Percentiles rank a stretch among this genome's conserved stretches.
phyloP scores from a whole-genome alignment of 2,329 filamentous ascomycete genomes.

The Laburnicola sp. region DNA sequence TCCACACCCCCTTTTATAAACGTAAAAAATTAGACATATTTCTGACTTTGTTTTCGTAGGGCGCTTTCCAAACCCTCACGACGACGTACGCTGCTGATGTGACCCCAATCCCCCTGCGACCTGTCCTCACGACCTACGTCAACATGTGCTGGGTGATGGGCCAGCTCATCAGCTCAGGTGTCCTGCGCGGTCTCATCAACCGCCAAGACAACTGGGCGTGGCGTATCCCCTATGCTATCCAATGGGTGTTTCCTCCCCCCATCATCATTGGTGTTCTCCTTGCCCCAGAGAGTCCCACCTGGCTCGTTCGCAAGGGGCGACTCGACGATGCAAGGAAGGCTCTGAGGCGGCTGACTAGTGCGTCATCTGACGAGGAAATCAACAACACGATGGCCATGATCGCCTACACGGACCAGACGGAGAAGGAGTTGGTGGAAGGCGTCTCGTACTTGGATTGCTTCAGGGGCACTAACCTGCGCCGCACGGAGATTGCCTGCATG shows the following conservation, averaged over 20 bases:
- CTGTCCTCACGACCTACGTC: slow-evolving; percentile 63
- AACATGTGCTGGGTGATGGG: slow-evolving; percentile 78
- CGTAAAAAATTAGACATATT: too few relatives aligned
- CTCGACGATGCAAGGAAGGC: slow-evolving; percentile 67
- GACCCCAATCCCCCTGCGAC: slow-evolving; percentile 70
- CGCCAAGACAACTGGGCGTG: slow-evolving; percentile 69
- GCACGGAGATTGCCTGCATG: slow-evolving; percentile 70
- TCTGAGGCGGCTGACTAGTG: slow-evolving; percentile 61
- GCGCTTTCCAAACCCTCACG: slow-evolving; percentile 53
- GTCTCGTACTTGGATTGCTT: slow-evolving; percentile 83
- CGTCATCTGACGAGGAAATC: slow-evolving; percentile 51
- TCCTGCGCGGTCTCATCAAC: slow-evolving; percentile 67
- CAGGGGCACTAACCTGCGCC: slow-evolving; percentile 74
- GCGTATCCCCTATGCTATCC: slow-evolving; percentile 67
- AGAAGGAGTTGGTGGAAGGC: slow-evolving; percentile 68
- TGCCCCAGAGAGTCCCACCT: slow-evolving; percentile 73
- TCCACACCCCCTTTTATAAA: too few relatives aligned
- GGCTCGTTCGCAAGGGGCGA: slow-evolving; percentile 69
- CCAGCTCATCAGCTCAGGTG: slow-evolving; percentile 71
- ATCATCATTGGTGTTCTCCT: slow-evolving; percentile 68
- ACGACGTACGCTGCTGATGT: slow-evolving; percentile 61
- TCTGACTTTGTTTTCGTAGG: slow-evolving; percentile 31
- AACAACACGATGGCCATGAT: slow-evolving; percentile 78
- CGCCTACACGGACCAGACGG: slow-evolving; percentile 81
- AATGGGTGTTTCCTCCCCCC: slow-evolving; percentile 76